Percentiles rank a stretch among this genome's conserved stretches.
Conservation (phyloP, 2,329 filamentous ascomycete species). For the Nothophaeocryptopus gaeumannii region DNA sequence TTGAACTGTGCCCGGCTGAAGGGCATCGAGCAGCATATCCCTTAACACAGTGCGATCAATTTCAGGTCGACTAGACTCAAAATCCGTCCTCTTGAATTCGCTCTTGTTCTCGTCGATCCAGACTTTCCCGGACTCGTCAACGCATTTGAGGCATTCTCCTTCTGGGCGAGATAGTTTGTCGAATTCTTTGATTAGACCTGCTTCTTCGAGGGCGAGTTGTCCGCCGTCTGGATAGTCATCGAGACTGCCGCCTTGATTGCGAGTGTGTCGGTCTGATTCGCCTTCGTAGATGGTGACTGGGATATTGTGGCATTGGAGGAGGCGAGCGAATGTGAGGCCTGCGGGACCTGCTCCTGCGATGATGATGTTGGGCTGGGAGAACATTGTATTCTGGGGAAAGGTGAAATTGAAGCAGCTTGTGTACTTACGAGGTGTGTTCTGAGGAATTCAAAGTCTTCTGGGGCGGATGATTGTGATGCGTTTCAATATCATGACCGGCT, state of each 20-base stretch:
- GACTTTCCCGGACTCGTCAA: slow-evolving; percentile 22
- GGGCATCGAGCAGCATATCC: slow-evolving; percentile 33
- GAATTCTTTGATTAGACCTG: slow-evolving; percentile 28
- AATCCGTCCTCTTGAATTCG: neutral
- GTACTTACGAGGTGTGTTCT: too few species aligned
- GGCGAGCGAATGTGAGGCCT: slow-evolving; percentile 28
- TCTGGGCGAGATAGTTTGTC: slow-evolving; percentile 10
- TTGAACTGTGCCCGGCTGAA: slow-evolving; percentile 27
- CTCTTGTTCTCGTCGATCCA: slow-evolving; percentile 20
- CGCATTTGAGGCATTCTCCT: neutral
- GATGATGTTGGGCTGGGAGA: slow-evolving; percentile 20
- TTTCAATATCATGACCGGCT: too few species aligned
- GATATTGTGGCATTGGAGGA: slow-evolving; percentile 24
- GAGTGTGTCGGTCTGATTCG: slow-evolving; percentile 22
- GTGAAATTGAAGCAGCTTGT: too few species aligned
- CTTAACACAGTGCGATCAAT: slow-evolving; percentile 37
- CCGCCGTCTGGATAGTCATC: slow-evolving; percentile 29
- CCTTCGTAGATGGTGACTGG: slow-evolving; percentile 27
- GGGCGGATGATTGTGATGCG: too few species aligned
- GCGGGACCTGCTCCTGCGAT: slow-evolving; percentile 33
- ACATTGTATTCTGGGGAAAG: too few species aligned
- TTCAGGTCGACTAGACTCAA: slow-evolving; percentile 25
- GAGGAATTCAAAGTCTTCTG: too few species aligned
- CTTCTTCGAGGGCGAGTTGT: slow-evolving; percentile 25
- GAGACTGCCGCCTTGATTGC: slow-evolving; percentile 25